Percentiles rank a stretch among this genome's conserved stretches.
Evolutionary conservation across 495 filamentous ascomycete species (phyloP).

Genomic region (Rhizodiscina lignyota): DNA sequence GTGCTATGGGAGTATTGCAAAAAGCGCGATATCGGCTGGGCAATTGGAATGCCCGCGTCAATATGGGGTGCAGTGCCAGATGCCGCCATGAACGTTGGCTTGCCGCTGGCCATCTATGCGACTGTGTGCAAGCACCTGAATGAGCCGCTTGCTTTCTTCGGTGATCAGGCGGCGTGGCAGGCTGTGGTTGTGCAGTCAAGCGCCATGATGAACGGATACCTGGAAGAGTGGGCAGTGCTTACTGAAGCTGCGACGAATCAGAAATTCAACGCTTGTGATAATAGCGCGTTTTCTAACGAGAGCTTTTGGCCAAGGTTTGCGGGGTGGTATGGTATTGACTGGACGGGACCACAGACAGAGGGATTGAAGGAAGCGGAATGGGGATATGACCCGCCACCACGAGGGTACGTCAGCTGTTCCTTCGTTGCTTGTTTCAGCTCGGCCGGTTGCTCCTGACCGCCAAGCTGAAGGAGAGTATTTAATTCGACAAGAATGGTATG

Average conservation of each 20-base stretch:
- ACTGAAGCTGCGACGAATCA: conserved; percentile 20
- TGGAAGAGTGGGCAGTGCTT: conserved; percentile 35
- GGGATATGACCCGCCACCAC: conserved; percentile 3
- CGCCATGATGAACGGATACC: conserved; percentile 27
- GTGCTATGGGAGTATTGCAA: conserved; percentile 21
- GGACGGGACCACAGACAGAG: conserved; percentile 9
- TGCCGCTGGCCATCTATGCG: conserved; percentile 31
- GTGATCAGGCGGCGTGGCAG: conserved; percentile 26
- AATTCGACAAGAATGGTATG: no score
- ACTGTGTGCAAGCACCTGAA: conserved; percentile 24
- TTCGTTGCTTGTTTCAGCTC: background rate
- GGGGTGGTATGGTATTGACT: conserved; percentile 24
- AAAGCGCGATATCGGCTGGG: conserved; percentile 18
- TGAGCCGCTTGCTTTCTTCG: conserved; percentile 24
- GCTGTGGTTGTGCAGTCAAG: conserved; percentile 22
- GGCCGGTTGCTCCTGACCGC: no score
- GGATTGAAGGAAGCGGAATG: conserved; percentile 10
- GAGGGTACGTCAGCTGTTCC: conserved; percentile 7
- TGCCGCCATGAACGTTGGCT: conserved; percentile 32
- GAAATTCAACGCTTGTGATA: conserved; percentile 30
- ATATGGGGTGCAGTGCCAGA: conserved; percentile 33
- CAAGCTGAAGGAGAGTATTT: no score
- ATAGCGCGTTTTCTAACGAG: conserved; percentile 25
- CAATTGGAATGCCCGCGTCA: conserved; percentile 26
- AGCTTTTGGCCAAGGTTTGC: conserved; percentile 29